These are phyloP conservation scores for Ramicandelaber brevisporus DNA, from an alignment of 192 early-diverging fungal species.

Conservation along the genomic window DNA sequence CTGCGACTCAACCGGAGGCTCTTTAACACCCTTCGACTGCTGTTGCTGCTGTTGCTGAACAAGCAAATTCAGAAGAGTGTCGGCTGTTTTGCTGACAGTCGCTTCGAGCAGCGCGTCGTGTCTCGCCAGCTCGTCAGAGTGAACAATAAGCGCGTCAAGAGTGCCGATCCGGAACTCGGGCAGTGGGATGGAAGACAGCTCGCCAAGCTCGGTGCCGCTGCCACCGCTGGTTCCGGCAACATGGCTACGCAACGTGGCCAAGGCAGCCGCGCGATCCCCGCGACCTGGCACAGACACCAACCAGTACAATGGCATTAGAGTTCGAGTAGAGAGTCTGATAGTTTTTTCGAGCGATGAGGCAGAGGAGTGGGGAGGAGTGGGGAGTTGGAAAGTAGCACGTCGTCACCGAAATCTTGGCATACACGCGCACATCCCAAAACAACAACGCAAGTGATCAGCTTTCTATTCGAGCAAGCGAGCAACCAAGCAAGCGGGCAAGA, in stretches of 20 bases:
- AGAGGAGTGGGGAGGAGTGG: too few relatives aligned
- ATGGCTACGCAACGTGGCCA: too few relatives aligned
- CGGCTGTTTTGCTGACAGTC: constrained; percentile 54
- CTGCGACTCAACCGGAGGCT: constrained; percentile 1
- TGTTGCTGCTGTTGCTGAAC: too few relatives aligned
- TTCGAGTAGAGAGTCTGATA: too few relatives aligned
- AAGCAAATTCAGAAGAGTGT: constrained; percentile 58
- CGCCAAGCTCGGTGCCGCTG: constrained; percentile 32
- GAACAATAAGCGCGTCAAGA: constrained; percentile 69
- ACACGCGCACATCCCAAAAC: too few relatives aligned
- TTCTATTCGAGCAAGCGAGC: too few relatives aligned
- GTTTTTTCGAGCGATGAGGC: too few relatives aligned
- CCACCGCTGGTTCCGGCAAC: constrained; percentile 12
- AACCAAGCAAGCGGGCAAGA: too few relatives aligned
- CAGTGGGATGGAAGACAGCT: constrained; percentile 55
- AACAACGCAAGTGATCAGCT: too few relatives aligned
- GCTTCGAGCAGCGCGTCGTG: constrained; percentile 51
- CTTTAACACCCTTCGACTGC: constrained; percentile 3
- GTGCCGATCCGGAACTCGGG: constrained; percentile 97
- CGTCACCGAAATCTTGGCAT: too few relatives aligned
- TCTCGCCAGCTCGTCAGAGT: constrained; percentile 88
- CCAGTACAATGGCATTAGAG: constrained; percentile 29
- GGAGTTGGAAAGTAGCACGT: too few relatives aligned
- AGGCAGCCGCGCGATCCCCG: constrained; percentile 41
- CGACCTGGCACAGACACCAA: constrained; percentile 71